Percentiles rank a stretch among this genome's conserved stretches.
Evolutionary conservation across 345 rosid genomes (phyloP).

Genomic region (Eucalyptus cladocalyx): DNA sequence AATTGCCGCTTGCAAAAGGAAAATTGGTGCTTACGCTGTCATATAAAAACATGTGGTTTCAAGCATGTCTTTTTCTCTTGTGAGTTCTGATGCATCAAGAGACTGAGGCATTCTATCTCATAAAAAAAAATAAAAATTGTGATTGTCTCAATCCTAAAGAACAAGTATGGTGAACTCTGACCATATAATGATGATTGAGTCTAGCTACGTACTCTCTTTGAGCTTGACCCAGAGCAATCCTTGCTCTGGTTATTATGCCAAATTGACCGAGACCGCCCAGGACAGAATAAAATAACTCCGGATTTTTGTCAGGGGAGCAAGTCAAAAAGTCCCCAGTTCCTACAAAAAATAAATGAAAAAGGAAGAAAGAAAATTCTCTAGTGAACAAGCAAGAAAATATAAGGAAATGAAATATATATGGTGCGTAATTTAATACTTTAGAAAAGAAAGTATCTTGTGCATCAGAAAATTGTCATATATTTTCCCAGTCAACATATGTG

Average conservation of each 20-base stretch:
- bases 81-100: too few relatives aligned
- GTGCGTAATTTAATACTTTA: background rate
- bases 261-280: constrained; percentile 1
- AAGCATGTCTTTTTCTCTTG: too few relatives aligned
- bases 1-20: background rate
- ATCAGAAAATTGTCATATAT: background rate
- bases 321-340: background rate
- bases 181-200: too few relatives aligned
- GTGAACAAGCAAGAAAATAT: background rate
- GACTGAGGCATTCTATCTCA: background rate
- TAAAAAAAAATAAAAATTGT: background rate
- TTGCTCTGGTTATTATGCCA: background rate
- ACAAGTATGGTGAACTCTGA: background rate
- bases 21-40: background rate
- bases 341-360: background rate
- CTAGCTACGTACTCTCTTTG: background rate
- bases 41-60: too few relatives aligned
- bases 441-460: background rate
- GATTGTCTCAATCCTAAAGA: background rate
- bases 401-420: background rate
- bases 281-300: background rate
- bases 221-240: background rate
- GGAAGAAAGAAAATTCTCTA: background rate
- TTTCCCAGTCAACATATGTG: background rate
- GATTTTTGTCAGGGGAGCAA: background rate